Percentiles rank a stretch among this genome's conserved stretches.
phyloP scores from a whole-genome alignment of 2,329 filamentous ascomycete species.

The Penicillium sp. region DNA sequence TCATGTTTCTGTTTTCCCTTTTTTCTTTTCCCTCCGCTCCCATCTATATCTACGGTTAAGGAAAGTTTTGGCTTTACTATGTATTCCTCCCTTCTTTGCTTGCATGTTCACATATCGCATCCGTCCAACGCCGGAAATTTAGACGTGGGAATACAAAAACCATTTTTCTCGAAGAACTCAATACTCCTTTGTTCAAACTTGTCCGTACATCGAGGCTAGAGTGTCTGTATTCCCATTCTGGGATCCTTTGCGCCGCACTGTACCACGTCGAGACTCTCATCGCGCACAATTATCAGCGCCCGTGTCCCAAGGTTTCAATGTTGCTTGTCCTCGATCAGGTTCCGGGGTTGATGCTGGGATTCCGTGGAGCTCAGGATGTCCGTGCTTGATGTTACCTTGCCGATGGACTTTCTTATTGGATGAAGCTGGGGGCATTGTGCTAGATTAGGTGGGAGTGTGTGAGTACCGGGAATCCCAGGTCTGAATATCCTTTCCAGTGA shows the following conservation, averaged over 20 bases:
- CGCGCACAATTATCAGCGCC: neutral
- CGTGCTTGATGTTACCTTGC: neutral
- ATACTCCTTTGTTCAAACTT: neutral
- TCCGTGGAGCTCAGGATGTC: neutral
- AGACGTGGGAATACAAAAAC: conserved; percentile 17
- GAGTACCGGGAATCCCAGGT: neutral
- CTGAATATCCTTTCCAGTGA: neutral
- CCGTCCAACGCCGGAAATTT: conserved; percentile 8
- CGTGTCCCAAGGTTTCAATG: neutral
- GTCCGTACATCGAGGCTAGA: conserved; percentile 1
- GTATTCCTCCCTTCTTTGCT: conserved; percentile 1
- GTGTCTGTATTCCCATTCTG: conserved; percentile 2
- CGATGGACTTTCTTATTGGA: too few species aligned
- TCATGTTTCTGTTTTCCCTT: neutral
- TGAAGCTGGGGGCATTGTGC: too few species aligned
- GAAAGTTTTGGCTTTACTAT: neutral
- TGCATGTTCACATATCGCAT: conserved; percentile 6
- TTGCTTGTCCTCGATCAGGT: neutral
- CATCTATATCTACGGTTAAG: neutral
- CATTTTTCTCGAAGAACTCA: neutral
- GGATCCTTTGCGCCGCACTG: neutral
- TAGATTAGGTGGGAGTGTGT: too few species aligned
- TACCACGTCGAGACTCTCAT: neutral
- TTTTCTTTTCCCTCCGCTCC: neutral
- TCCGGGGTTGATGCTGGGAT: neutral